Evolutionary conservation across 2,329 filamentous ascomycete species (phyloP).

Genomic region (Thyridium curvatum): DNA sequence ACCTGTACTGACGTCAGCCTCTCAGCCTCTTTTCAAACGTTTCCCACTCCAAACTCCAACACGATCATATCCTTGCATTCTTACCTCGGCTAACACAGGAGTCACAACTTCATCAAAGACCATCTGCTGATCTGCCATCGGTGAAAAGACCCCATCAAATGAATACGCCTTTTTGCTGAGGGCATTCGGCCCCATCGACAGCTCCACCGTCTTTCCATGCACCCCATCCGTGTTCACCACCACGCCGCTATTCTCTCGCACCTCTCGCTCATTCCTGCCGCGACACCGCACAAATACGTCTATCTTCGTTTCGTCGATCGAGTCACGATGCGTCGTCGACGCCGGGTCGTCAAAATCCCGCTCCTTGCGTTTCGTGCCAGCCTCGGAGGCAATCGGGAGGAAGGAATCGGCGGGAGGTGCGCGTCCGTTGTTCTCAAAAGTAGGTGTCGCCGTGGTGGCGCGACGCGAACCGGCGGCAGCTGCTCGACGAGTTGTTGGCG

Average conservation of each 20-base stretch:
- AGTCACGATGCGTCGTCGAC: too few relatives aligned
- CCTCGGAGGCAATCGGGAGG: too few relatives aligned
- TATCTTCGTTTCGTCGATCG: conserved; percentile 85
- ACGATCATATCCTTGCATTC: conserved; percentile 17
- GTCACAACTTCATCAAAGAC: conserved; percentile 93
- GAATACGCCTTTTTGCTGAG: conserved; percentile 94
- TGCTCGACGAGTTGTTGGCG: too few relatives aligned
- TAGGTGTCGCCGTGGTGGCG: too few relatives aligned
- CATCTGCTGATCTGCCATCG: conserved; percentile 87
- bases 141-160: conserved; percentile 96
- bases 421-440: too few relatives aligned
- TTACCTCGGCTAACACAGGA: conserved; percentile 89
- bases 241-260: conserved; percentile 89
- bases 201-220: conserved; percentile 74
- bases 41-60: too few relatives aligned
- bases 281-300: conserved; percentile 94
- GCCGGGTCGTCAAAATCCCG: conserved; percentile 73
- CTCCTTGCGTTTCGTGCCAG: conserved; percentile 76
- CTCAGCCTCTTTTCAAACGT: background rate
- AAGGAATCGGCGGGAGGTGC: too few relatives aligned
- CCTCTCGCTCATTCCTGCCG: conserved; percentile 86
- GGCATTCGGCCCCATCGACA: conserved; percentile 89
- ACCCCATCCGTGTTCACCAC: conserved; percentile 85
- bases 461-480: too few relatives aligned
- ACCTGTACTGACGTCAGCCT: conserved; percentile 59